Evolutionary conservation across 768 basidiomycete species (phyloP), one percentile per base, ranked within the genome.

Genomic region (Leucocoprinus sp.): DNA sequence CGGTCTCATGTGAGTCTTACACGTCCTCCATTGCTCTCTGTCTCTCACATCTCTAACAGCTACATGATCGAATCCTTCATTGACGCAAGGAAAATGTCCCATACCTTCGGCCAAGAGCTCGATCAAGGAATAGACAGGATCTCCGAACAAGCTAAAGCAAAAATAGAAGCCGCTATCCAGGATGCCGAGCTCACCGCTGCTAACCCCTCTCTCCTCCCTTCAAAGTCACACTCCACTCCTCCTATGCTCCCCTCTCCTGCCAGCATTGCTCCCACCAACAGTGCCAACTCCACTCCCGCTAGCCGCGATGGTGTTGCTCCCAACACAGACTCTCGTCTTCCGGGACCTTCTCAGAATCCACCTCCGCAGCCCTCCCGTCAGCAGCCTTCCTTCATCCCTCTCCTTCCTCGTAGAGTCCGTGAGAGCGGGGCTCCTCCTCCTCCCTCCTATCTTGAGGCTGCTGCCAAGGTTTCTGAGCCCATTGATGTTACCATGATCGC

Each of bases 231-330:
- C 42, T 56, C 62, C 5, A 79, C 80, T 0, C 83, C 84, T 24
- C 76, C 78, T 24, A 86, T 86, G 86, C 76, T 88, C 36, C 86
- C 84, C 28, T 87, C 84, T 27, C 83, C 83, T 2, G 83, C 80
- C 8, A 84, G 80, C 57, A 80, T 81, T 47, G 76, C 70, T 9
- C 68, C 80, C 12, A 68, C 76, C 5, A 80, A 71, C 53, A 89
- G 85, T 55, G 77, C 83, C 43, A 85, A 84, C 52, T 88, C 85
- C 11, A 89, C 85, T 0, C 86, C 86, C 7, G 80, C 76, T 28
- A 77, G 71, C 50, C 74, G 75, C 42, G 73, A 77, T 38, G 71
- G 66, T 26, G 68, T 71, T 27, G 81, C 82, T 2, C 79, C 79
- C 14, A 73, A 67, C 51, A 62, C 68, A 9, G 56, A 58, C 39